Base-by-base conservation (phyloP, 2,329 filamentous ascomycete species). In the Trichoderma koningii region DNA sequence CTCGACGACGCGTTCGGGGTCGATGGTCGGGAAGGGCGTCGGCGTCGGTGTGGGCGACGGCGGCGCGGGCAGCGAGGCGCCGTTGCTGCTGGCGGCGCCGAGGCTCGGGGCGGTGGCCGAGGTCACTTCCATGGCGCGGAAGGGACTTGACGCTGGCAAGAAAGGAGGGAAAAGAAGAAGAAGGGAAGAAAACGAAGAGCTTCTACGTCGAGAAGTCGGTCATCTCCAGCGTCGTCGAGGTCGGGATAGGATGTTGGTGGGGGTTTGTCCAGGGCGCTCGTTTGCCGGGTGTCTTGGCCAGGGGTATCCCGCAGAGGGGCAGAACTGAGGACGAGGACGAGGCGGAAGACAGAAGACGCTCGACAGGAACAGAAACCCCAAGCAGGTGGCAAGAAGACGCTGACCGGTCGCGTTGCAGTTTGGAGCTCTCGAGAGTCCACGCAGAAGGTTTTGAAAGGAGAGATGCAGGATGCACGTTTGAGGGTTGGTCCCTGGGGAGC, bases 1-100 rank as follows among this genome's bases (percentile, higher is more conserved):
- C 66, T 93, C 87, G 69, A 93, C 82, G 59, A 93, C 83, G 70
- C 85, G 80, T 69, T 80, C 81, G n/a, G 90, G 86, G 72, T 93
- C 90, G 74, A 91, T 79, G 67, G 82, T 79, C 66, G 81, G 79
- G 69, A 87, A 85, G 53, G 82, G 71, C 64, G 83, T 69, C 51
- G 76, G 68, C 48, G 75, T 67, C 57, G 61, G 61, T 42, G 60
- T 81, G 76, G 71, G 82, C 83, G 73, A 85, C 85, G 66, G 80
- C 68, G 61, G 61, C 7, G 61, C 51, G n/a, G 62, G 62, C 12
- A 55, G 14, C 19, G 48, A 53, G 52, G 30, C 59, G 47, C 56
- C 56, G 59, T 53, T 53, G 52, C 64, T 60, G 47, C 82, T 83
- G 73, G 85, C 85, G 66, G 80, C 77, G 71, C 82, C 83, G 73